Percentiles rank a stretch among this genome's conserved stretches.
Conservation (phyloP, 1,139 yeast genomes). For the Trichomonascaceae sp. region DNA sequence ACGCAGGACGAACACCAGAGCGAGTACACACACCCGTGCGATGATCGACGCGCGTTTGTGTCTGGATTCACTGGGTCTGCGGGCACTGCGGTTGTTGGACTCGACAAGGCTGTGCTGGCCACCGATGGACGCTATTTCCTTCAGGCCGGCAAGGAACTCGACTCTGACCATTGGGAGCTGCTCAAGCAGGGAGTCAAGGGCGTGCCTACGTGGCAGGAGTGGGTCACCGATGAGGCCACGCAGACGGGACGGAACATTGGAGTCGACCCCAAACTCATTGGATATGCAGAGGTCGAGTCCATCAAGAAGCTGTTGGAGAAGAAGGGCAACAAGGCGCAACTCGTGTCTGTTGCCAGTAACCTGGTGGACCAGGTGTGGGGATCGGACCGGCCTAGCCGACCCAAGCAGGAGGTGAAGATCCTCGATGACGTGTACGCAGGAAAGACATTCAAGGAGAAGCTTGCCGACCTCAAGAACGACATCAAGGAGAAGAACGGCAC, state of each 20-base stretch:
- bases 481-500: conserved; percentile 32
- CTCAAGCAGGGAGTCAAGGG: conserved; percentile 68
- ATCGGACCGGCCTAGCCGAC: conserved; percentile 27
- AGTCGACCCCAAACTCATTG: conserved; percentile 58
- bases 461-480: conserved; percentile 33
- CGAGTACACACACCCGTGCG: conserved; percentile 71
- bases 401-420: conserved; percentile 20
- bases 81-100: conserved; percentile 80
- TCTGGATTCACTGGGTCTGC: conserved; percentile 87
- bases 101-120: conserved; percentile 61
- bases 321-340: conserved; percentile 30
- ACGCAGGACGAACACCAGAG: conserved; percentile 92
- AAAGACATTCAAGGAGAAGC: conserved; percentile 28
- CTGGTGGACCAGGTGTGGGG: conserved; percentile 71
- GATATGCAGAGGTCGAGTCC: conserved; percentile 31
- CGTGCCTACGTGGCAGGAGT: conserved; percentile 78
- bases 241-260: conserved; percentile 31
- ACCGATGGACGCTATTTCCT: conserved; percentile 93
- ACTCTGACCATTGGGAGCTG: conserved; percentile 58
- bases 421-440: conserved; percentile 31
- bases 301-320: conserved; percentile 25
- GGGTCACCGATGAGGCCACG: conserved; percentile 39
- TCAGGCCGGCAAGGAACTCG: conserved; percentile 82
- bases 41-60: conserved; percentile 75
- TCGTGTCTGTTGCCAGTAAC: conserved; percentile 53